phyloP scores from a whole-genome alignment of 768 basidiomycete species.

The Tremella yokohamensis region DNA sequence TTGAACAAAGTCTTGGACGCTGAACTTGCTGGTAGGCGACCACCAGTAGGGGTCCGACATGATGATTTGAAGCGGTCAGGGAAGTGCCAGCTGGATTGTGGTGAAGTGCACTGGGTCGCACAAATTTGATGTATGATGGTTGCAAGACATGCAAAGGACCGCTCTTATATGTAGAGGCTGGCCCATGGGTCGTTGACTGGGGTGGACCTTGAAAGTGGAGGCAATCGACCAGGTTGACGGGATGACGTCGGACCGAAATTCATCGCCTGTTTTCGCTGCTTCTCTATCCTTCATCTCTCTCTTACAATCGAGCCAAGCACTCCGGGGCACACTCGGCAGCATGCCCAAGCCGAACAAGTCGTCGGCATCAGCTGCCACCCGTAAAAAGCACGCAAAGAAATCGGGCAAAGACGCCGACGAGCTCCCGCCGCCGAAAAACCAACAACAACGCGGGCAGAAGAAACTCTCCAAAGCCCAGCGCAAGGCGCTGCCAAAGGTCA shows the following conservation, averaged over 20 bases:
- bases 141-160: not conserved
- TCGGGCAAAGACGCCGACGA: conserved; percentile 52
- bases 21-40: conserved; percentile 9
- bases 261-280: not conserved
- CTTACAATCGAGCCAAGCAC: not conserved
- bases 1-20: conserved; percentile 17
- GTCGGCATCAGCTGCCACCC: conserved; percentile 77
- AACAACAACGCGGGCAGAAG: conserved; percentile 57
- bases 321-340: not conserved
- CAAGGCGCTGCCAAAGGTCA: conserved; percentile 62
- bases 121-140: not conserved
- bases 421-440: conserved; percentile 49
- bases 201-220: conserved; percentile 10
- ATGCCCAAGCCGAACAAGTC: conserved; percentile 58
- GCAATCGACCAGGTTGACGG: not conserved
- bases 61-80: no score
- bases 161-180: not conserved
- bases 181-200: not conserved
- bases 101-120: not conserved
- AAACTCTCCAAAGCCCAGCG: conserved; percentile 61
- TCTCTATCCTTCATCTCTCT: conserved; percentile 1
- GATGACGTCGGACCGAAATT: conserved; percentile 9
- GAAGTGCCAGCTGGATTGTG: no score
- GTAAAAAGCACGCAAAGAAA: conserved; percentile 89
- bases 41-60: conserved; percentile 13